phyloP scores from a whole-genome alignment of 257 asterid genomes.

The Fraxinus americana region DNA sequence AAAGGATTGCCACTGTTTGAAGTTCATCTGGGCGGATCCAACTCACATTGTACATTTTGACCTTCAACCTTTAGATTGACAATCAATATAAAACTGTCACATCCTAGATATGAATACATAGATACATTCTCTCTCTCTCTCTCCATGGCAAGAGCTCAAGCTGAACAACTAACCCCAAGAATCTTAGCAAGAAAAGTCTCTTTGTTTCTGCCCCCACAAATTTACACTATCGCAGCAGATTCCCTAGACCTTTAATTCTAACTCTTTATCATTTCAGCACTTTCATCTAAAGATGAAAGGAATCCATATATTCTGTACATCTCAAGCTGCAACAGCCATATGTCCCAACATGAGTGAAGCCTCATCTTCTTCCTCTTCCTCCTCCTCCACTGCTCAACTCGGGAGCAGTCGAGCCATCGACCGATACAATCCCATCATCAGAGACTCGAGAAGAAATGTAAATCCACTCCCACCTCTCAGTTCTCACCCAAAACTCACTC shows the following conservation, averaged over 20 bases:
- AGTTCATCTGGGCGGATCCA: no score
- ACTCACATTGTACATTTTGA: no score
- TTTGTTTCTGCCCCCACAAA: slow-evolving; percentile 12
- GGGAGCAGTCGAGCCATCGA: slow-evolving; percentile 63
- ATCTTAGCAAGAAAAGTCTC: neutral
- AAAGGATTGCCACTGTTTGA: neutral
- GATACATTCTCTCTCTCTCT: neutral
- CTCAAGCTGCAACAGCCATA: slow-evolving; percentile 67
- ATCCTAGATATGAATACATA: no score
- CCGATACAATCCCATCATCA: slow-evolving; percentile 49
- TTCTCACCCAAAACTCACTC: slow-evolving; percentile 32
- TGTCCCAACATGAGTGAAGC: slow-evolving; percentile 51
- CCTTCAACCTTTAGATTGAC: no score
- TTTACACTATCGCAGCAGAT: slow-evolving; percentile 32
- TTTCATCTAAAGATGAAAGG: slow-evolving; percentile 43
- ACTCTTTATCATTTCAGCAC: slow-evolving; percentile 6
- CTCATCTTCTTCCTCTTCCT: slow-evolving; percentile 34
- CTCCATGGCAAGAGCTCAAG: slow-evolving; percentile 12
- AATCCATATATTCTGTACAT: slow-evolving; percentile 63
- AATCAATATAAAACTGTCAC: no score
- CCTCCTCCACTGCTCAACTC: slow-evolving; percentile 35
- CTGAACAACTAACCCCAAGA: slow-evolving; percentile 7
- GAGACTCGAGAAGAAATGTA: slow-evolving; percentile 43
- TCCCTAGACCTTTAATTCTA: slow-evolving; percentile 35
- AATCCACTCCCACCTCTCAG: slow-evolving; percentile 29